Evolutionary conservation across 352 stramenopile species (phyloP).

Genomic region (Globisporangium viniferum): DNA sequence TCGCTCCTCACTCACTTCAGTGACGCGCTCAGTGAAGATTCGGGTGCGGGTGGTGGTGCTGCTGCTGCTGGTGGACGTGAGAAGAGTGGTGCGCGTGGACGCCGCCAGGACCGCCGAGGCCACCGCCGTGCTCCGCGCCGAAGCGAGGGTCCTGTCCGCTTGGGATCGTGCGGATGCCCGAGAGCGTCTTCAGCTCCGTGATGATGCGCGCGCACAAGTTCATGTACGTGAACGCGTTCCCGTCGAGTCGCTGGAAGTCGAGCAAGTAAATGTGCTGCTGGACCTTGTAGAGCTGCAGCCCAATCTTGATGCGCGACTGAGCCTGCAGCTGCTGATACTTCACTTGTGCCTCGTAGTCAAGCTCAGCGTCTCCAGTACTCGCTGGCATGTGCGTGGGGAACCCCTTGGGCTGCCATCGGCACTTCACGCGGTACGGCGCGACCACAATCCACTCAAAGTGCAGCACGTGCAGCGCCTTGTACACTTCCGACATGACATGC

Average conservation of each 20-base stretch:
- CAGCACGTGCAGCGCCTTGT: conserved; percentile 96
- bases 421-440: conserved; percentile 97
- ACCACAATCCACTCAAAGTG: conserved; percentile 97
- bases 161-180: conserved; percentile 55
- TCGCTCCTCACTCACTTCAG: background rate
- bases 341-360: conserved; percentile 24
- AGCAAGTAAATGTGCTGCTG: conserved; percentile 99
- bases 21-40: conserved; percentile 17
- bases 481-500: conserved; percentile 99
- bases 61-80: conserved; percentile 51
- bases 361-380: conserved; percentile 13
- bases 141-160: conserved; percentile 55
- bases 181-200: conserved; percentile 98
- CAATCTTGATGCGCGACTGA: conserved; percentile 90
- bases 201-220: conserved; percentile 99
- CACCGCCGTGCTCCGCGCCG: conserved; percentile 34
- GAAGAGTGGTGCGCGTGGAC: conserved; percentile 36
- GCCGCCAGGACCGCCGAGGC: conserved; percentile 25
- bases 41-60: conserved; percentile 33
- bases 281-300: conserved; percentile 95
- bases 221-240: conserved; percentile 99
- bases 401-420: conserved; percentile 89
- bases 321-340: conserved; percentile 31
- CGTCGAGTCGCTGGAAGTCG: conserved; percentile 96
- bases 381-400: conserved; percentile 16